Evolutionary conservation across 345 rosid genomes (phyloP).

Genomic region (Eucalyptus viminalis): DNA sequence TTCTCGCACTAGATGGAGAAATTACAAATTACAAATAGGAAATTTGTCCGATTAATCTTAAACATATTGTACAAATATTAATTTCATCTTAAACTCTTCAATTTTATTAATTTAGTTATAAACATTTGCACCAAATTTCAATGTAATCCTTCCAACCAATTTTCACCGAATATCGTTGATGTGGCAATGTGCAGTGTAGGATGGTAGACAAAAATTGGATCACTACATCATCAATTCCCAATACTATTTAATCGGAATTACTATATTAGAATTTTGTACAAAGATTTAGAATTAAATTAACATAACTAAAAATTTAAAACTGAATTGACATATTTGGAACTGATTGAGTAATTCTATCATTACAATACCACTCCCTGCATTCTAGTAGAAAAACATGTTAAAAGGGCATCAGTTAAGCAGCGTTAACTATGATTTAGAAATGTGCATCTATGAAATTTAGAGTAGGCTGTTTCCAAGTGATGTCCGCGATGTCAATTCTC

Average conservation of each 20-base stretch:
- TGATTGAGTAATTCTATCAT: too few relatives aligned
- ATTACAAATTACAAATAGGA: too few relatives aligned
- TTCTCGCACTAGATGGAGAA: accelerated
- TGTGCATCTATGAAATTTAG: not conserved
- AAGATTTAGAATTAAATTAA: accelerated
- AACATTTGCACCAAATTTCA: too few relatives aligned
- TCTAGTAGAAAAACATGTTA: not conserved
- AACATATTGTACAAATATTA: accelerated
- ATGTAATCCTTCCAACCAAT: accelerated
- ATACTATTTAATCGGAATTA: accelerated
- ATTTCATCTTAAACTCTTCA: accelerated
- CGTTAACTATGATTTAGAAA: not conserved
- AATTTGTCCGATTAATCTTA: too few relatives aligned
- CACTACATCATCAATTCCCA: too few relatives aligned
- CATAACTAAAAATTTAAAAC: too few relatives aligned
- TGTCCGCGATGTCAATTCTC: not conserved
- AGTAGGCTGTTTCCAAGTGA: not conserved
- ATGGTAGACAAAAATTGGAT: accelerated
- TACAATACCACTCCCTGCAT: not conserved
- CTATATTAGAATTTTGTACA: accelerated
- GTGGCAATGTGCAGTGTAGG: accelerated
- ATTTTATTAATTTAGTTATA: too few relatives aligned
- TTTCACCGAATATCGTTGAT: accelerated
- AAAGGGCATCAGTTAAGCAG: not conserved
- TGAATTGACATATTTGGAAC: too few relatives aligned